These are phyloP conservation scores for Corymbia calophylla DNA, from an alignment of 441 rosid genomes.

Conservation along the genomic window DNA sequence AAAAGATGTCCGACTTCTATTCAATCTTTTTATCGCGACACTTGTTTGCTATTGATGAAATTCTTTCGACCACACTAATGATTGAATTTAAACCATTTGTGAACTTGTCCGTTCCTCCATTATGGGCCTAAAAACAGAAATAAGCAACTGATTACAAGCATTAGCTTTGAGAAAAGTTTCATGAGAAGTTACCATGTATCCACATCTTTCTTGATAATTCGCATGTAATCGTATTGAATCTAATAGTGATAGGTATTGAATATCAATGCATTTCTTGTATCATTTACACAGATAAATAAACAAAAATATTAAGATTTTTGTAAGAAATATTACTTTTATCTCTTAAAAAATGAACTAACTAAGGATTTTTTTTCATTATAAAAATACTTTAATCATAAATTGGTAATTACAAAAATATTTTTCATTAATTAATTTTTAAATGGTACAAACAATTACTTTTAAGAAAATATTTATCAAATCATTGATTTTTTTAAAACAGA, in stretches of 20 bases:
- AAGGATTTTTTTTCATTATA: not conserved
- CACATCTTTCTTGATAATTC: not conserved
- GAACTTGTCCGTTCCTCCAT: not conserved
- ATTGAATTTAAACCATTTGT: not conserved
- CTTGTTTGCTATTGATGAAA: not conserved
- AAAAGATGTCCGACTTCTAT: not conserved
- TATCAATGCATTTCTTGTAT: not conserved
- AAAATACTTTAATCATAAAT: not conserved
- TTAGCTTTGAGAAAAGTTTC: not conserved
- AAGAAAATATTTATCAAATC: not conserved
- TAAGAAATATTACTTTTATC: not conserved
- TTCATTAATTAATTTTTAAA: not conserved
- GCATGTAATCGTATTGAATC: not conserved
- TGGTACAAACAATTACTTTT: not conserved
- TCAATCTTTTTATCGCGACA: not conserved
- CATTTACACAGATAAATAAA: fast-evolving
- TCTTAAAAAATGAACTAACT: not conserved
- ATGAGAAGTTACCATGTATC: not conserved
- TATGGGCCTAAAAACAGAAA: not conserved
- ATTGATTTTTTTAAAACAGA: not conserved
- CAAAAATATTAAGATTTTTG: not conserved
- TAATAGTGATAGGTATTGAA: not conserved
- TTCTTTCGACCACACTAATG: not conserved
- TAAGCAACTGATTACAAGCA: not conserved
- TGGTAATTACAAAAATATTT: not conserved